A percentile compares a stretch with the other conserved stretches of the same genome.
phyloP scores from a whole-genome alignment of 495 filamentous ascomycete genomes.

The Lepidopterella palustris region DNA sequence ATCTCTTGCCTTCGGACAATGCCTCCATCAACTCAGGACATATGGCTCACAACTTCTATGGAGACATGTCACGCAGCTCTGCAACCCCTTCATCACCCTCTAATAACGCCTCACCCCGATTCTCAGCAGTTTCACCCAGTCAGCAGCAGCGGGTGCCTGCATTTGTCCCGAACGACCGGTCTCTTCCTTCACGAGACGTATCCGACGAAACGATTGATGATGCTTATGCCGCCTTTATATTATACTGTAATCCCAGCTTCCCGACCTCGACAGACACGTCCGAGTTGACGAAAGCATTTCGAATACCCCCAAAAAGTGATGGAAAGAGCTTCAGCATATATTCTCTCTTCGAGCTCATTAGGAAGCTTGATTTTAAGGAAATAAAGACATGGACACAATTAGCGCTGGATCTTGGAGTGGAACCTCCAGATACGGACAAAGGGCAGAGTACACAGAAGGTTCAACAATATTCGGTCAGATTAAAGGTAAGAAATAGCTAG shows the following conservation, averaged over 20 bases:
- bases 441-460: constrained; percentile 95
- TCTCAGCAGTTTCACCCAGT: constrained; percentile 25
- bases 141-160: constrained; percentile 17
- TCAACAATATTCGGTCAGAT: constrained; percentile 89
- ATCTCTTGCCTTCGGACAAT: constrained; percentile 25
- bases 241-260: constrained; percentile 62
- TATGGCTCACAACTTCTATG: constrained; percentile 25
- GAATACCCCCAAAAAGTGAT: constrained; percentile 81
- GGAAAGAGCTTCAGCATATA: constrained; percentile 86
- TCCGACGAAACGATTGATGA: constrained; percentile 73
- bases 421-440: constrained; percentile 75
- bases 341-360: constrained; percentile 74
- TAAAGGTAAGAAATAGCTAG: constrained; percentile 59
- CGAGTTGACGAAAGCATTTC: constrained; percentile 73
- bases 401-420: constrained; percentile 82
- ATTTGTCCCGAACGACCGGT: constrained; percentile 33
- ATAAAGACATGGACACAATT: constrained; percentile 96
- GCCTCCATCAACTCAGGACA: constrained; percentile 18
- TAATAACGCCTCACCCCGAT: constrained; percentile 27
- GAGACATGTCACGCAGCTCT: constrained; percentile 26
- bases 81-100: constrained; percentile 28
- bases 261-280: constrained; percentile 36
- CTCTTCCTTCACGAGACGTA: constrained; percentile 63
- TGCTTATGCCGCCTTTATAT: constrained; percentile 79
- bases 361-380: constrained; percentile 74